Percentiles rank a stretch among this genome's conserved stretches.
Conservation (phyloP, 805 yeast genomes). For the Spathaspora boniae region DNA sequence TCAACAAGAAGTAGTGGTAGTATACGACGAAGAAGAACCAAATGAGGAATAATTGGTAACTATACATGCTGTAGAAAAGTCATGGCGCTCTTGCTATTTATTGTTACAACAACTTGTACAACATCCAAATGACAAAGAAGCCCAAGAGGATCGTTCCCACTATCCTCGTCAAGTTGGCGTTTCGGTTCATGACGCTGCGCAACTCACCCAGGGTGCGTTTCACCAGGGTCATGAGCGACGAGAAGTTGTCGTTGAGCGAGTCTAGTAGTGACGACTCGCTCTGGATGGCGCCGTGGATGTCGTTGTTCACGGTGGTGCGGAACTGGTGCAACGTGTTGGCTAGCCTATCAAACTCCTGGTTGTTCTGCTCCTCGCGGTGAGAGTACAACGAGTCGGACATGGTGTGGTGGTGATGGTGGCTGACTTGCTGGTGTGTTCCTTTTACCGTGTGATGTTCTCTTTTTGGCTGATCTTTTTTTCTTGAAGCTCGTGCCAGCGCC, state of each 20-base stretch:
- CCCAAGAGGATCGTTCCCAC: slow-evolving; percentile 32
- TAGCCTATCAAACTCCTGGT: slow-evolving; percentile 39
- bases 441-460: too few relatives aligned
- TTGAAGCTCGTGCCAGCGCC: too few relatives aligned
- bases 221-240: slow-evolving; percentile 34
- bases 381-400: slow-evolving; percentile 33
- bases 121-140: slow-evolving; percentile 37
- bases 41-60: too few relatives aligned
- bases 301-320: slow-evolving; percentile 39
- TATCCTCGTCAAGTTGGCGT: slow-evolving; percentile 36
- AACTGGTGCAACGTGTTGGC: slow-evolving; percentile 42
- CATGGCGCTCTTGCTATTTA: too few relatives aligned
- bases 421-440: slow-evolving; percentile 1
- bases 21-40: too few relatives aligned
- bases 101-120: slow-evolving; percentile 25
- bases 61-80: too few relatives aligned
- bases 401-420: not conserved
- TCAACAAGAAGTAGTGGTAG: slow-evolving; percentile 25
- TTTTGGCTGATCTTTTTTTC: too few relatives aligned
- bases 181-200: slow-evolving; percentile 38
- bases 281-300: slow-evolving; percentile 38
- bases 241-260: slow-evolving; percentile 36
- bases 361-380: slow-evolving; percentile 41
- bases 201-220: slow-evolving; percentile 40
- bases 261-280: slow-evolving; percentile 39